These are phyloP conservation scores for Shiraia bambusicola DNA, from an alignment of 2,329 filamentous ascomycete genomes.

Conservation along the genomic window DNA sequence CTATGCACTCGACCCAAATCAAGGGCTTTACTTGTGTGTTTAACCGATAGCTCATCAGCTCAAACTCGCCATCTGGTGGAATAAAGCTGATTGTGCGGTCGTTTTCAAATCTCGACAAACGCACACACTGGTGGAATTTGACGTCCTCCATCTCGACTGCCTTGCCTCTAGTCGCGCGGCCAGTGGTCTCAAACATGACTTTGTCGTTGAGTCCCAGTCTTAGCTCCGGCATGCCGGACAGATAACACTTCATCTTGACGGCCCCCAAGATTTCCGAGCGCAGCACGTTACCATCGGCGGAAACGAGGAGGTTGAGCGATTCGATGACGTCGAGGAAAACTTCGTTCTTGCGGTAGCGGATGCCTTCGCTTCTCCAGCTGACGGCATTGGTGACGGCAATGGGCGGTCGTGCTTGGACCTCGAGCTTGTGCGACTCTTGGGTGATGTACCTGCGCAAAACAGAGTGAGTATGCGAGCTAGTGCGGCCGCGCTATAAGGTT, in stretches of 20 bases:
- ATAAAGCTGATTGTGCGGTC: slow-evolving; percentile 99
- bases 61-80: slow-evolving; percentile 96
- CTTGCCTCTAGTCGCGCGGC: slow-evolving; percentile 89
- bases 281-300: slow-evolving; percentile 89
- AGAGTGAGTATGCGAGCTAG: too few species aligned
- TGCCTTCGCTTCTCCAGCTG: slow-evolving; percentile 96
- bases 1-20: slow-evolving; percentile 98
- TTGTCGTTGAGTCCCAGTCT: slow-evolving; percentile 96
- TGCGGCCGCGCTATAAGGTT: background rate
- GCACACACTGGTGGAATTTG: slow-evolving; percentile 98
- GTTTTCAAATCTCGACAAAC: slow-evolving; percentile 94
- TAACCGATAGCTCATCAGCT: slow-evolving; percentile 97
- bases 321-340: slow-evolving; percentile 98
- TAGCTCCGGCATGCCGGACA: slow-evolving; percentile 96
- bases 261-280: slow-evolving; percentile 95
- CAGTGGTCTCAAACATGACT: slow-evolving; percentile 98
- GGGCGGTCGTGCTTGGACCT: slow-evolving; percentile 91
- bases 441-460: slow-evolving; percentile 72
- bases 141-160: slow-evolving; percentile 99
- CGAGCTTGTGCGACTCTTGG: slow-evolving; percentile 97
- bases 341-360: slow-evolving; percentile 98
- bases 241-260: slow-evolving; percentile 99
- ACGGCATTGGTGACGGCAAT: slow-evolving; percentile 99
- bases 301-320: slow-evolving; percentile 92
- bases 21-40: slow-evolving; percentile 98